These are phyloP conservation scores for Asterophora parasitica DNA, from an alignment of 768 basidiomycete genomes.

Conservation along the genomic window DNA sequence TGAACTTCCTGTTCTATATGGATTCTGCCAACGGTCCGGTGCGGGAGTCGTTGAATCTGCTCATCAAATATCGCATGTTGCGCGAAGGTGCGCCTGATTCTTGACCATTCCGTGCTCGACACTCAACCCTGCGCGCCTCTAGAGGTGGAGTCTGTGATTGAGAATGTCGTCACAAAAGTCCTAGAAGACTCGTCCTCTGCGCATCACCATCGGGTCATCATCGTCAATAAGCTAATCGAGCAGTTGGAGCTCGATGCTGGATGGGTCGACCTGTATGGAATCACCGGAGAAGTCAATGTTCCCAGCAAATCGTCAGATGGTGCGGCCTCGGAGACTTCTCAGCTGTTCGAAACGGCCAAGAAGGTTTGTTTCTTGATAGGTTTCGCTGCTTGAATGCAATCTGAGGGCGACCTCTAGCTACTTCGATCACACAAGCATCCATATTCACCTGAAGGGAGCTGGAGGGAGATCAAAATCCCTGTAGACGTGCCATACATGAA, in stretches of 20 bases:
- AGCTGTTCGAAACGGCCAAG: constrained; percentile 27
- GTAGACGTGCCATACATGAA: constrained; percentile 82
- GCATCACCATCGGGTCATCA: constrained; percentile 33
- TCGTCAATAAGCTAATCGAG: constrained; percentile 48
- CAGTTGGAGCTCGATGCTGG: constrained; percentile 55
- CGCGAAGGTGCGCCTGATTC: constrained; percentile 59
- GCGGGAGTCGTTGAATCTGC: constrained; percentile 54
- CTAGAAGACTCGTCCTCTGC: constrained; percentile 30
- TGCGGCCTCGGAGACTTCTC: constrained; percentile 23
- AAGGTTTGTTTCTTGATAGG: constrained; percentile 21
- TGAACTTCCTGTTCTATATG: constrained; percentile 79
- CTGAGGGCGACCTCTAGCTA: constrained; percentile 24
- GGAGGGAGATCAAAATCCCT: constrained; percentile 78
- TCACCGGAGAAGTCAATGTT: constrained; percentile 66
- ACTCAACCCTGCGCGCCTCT: not conserved
- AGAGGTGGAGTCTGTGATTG: constrained; percentile 70
- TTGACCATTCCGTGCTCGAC: not conserved
- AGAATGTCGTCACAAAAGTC: constrained; percentile 40
- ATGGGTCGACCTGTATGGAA: constrained; percentile 68
- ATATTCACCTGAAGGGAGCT: constrained; percentile 38
- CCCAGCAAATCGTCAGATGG: constrained; percentile 35
- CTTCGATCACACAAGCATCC: constrained; percentile 41
- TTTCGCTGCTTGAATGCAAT: not conserved
- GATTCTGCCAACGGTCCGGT: constrained; percentile 64
- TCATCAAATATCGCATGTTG: constrained; percentile 73